Evolutionary conservation across 441 rosid genomes (phyloP), one percentile per base, ranked within the genome.

Genomic region (Francoa sonchifolia): DNA sequence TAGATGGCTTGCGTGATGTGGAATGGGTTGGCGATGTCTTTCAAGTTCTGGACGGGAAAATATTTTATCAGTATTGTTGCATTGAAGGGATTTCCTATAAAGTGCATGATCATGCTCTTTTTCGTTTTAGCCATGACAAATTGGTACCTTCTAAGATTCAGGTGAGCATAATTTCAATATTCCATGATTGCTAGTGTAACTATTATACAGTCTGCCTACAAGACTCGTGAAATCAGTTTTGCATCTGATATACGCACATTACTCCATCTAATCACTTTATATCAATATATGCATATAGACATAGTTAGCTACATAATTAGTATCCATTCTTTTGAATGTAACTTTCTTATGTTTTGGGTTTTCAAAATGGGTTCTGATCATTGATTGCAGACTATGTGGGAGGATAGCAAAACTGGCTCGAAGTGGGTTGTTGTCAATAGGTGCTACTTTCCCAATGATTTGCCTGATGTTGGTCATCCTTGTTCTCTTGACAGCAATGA

Each of bases 371-470:
- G 40, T 16, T 13, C 23, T 31, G 8, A 19, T 33, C 1, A n/a
- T 27, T 42, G 30, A 27, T 58, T 50, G 47, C 77, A 81, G 93
- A 60, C 63, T 22, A 81, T 81, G 87, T 81, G 84, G 81, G 81
- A 77, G 62, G 87, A 81, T 46, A 21, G 25, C 23, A 52, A 52
- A 52, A 68, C 70, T 33, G 82, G 81, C 21, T 65, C 62, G 45
- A 77, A 71, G 67, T 81, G 81, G 78, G 73, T 77, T 42, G 48
- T 42, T 56, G 71, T 73, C 22, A 64, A 52, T 37, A 67, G 49
- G 61, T 79, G 76, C 63, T 76, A 64, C 66, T 76, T 68, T 61
- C 86, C 83, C 12, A 45, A 51, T 41, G 81, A 77, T 63, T 68
- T 81, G 57, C 92, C 81, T 2, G 68, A 66, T 42, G 82, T 70